phyloP scores from a whole-genome alignment of 345 rosid genomes.

The Adansonia digitata region DNA sequence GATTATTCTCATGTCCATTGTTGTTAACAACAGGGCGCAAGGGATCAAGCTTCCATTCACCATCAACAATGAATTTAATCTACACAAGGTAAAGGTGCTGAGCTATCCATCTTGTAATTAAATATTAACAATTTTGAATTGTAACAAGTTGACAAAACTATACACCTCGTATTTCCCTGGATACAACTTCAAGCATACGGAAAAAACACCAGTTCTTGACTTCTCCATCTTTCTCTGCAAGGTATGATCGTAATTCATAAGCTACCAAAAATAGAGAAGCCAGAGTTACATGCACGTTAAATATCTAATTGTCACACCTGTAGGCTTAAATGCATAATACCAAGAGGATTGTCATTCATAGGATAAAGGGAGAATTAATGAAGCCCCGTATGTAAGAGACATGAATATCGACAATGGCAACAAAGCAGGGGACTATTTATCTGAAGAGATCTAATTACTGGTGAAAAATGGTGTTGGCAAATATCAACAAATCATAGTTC shows the following conservation, averaged over 20 bases:
- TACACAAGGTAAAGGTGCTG: conserved; percentile 24
- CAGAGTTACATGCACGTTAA: not conserved
- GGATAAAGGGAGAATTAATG: not conserved
- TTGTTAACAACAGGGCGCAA: conserved; percentile 67
- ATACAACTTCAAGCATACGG: conserved; percentile 61
- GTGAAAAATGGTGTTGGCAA: not conserved
- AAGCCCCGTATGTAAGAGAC: not conserved
- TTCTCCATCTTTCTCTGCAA: conserved; percentile 88
- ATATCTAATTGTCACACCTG: not conserved
- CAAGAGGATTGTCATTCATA: not conserved
- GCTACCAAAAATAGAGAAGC: not conserved
- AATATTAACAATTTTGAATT: not conserved
- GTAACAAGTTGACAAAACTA: not conserved
- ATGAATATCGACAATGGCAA: not conserved
- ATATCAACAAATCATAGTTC: not conserved
- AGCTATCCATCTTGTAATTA: conserved; percentile 5
- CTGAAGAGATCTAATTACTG: not conserved
- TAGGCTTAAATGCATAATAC: not conserved
- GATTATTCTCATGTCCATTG: conserved; percentile 69
- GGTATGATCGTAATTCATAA: conserved; percentile 6
- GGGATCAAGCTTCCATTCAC: conserved; percentile 90
- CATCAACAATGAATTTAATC: conserved; percentile 93
- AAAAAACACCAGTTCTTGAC: conserved; percentile 62
- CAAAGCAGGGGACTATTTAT: not conserved
- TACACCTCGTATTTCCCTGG: conserved; percentile 88